Conservation (phyloP, 2,329 filamentous ascomycete species). For the Volutella citrinella region DNA sequence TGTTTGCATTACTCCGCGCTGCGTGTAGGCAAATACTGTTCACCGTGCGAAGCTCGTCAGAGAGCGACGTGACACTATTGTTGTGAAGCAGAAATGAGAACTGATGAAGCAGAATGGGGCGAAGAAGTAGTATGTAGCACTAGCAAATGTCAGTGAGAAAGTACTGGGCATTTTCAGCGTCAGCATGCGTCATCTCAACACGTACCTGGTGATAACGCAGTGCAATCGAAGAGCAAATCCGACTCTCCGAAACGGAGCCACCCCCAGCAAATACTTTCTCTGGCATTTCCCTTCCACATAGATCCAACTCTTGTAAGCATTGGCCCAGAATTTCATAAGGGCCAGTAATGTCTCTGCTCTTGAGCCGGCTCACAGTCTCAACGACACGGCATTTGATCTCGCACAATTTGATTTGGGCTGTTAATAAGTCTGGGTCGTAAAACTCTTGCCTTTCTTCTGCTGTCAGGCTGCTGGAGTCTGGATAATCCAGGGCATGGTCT, state of each 20-base stretch:
- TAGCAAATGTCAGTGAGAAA: too few relatives aligned
- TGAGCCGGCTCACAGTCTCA: neutral
- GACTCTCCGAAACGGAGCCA: neutral
- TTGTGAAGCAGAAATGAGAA: neutral
- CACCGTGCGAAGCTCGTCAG: neutral
- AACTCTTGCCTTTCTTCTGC: slow-evolving; percentile 1
- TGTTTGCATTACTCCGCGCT: neutral
- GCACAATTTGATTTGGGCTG: neutral
- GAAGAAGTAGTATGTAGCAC: neutral
- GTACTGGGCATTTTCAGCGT: too few relatives aligned
- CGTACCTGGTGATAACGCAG: neutral
- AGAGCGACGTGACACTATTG: neutral
- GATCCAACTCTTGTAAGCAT: neutral
- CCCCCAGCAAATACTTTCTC: neutral
- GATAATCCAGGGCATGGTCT: neutral
- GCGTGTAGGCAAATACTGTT: neutral
- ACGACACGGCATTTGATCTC: neutral
- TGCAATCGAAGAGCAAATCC: neutral
- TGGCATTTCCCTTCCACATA: slow-evolving; percentile 1
- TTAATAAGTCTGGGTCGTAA: slow-evolving; percentile 1
- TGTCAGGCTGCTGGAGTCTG: neutral
- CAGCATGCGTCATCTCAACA: too few relatives aligned
- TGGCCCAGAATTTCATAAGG: neutral
- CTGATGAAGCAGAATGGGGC: neutral
- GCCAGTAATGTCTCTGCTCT: neutral